Base-by-base conservation (phyloP, 306 rosid species). In the Cajanus cajan region DNA sequence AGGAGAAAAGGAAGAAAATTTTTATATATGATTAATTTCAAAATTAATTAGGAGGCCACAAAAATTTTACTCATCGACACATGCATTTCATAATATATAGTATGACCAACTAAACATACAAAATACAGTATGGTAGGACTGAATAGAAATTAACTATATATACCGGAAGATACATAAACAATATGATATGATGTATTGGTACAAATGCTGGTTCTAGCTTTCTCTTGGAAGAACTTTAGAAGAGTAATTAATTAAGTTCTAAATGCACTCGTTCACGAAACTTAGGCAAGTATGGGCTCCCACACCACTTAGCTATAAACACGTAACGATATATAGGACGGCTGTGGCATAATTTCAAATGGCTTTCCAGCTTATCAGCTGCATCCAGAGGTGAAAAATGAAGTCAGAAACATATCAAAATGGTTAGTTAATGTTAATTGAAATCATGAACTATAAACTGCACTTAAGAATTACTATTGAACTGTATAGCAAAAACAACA, bases 331-430 rank as follows among this genome's bases (percentile, higher is more conserved):
- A 64, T 6, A 36, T 37, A 37, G 44, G 12, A 24, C 51, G 14
- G 51, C 10, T 3, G 66, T 4, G 33, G 54, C 15, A 37, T 34
- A 37, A 64, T 48, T 45, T 76, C 80, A 59, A 65, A 14, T 10
- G 41, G 68, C 6, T 37, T 22, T 51, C 52, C 50, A 47, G 6
- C 68, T 22, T 74, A 58, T 76, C 81, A 77, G 44, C 74, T 77
- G 57, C 81, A 66, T 66, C 44, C 67, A 51, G 50, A 64, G 37
- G 50, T 47, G 50, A 47, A 14, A 40, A 75, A 47, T 8, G 21
- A 28, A 36, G 52, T 50, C 0, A 77, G 54, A 48, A 65, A 62
- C 34, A 55, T 39, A 54, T 57, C 54, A 22, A 40, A 73, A 55
- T 37, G 39, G 50, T 52, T 52, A 52, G 22, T 50, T 50, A 50